Base-by-base conservation (phyloP, 371 early-diverging fungal species). In the Mucor sp. region DNA sequence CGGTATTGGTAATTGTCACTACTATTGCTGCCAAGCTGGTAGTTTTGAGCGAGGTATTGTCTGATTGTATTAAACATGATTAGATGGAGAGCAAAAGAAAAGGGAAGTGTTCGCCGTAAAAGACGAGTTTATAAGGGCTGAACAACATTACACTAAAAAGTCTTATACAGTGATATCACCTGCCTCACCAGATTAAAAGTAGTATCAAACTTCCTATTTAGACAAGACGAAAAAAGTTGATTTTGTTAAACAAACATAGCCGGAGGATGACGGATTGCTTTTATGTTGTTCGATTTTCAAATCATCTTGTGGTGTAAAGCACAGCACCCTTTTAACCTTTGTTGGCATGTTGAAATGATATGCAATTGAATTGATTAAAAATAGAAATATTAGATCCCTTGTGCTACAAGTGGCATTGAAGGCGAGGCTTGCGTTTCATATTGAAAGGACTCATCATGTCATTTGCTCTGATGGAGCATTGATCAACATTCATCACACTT, bases 131-230 rank as follows among this genome's bases (percentile, higher is more conserved):
- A 12, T 30, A 17, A 56, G 15, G 27, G 28, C 15, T 56, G 56
- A 30, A 30, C 32, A 30, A 32, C 32, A 56, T 56, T 56, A 56
- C 56, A 56, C 56, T 28, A 56, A n/a, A n/a, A 30, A 56, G 7
- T 56, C 56, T 15, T 56, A 32, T 56, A 30, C 56, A 32, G 32
- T 15, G 56, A 56, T 30, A 56, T 56, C 56, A 56, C 56, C 56
- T 56, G 56, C 32, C 8, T 4, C 9, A 23, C 23, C 23, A 11
- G 7, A 6, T 37, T 50, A 25, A 25, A n/a, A 50, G 7, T 25
- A 50, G 21, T 25, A 50, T 50, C 25, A 12, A 25, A 21, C 50
- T 50, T 50, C 50, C 25, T 25, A 25, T 50, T 50, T 50, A 25
- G 50, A 50, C 12, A 33, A 33, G n/a, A 50, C 37, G 37, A 37